phyloP scores from a whole-genome alignment of 495 filamentous ascomycete species.

The Geoglossum glabrum region DNA sequence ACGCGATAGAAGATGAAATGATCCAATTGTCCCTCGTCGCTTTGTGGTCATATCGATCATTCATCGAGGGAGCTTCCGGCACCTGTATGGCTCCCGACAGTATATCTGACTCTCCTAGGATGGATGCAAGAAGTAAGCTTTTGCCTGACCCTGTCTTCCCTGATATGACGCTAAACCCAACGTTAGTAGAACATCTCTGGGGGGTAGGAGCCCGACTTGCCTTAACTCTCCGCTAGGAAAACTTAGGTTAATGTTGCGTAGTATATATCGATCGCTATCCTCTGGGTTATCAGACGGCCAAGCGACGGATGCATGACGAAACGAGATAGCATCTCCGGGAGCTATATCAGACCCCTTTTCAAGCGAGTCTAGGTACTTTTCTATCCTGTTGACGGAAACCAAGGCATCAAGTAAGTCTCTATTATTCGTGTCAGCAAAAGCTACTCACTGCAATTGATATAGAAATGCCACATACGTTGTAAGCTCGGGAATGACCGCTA shows the following conservation, averaged over 20 bases:
- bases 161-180: slow-evolving; percentile 35
- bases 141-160: slow-evolving; percentile 51
- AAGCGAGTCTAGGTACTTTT: slow-evolving; percentile 44
- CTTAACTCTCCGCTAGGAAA: slow-evolving; percentile 44
- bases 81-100: slow-evolving; percentile 29
- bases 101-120: slow-evolving; percentile 44
- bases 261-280: slow-evolving; percentile 28
- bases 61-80: slow-evolving; percentile 23
- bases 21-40: slow-evolving; percentile 51
- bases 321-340: slow-evolving; percentile 36
- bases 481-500: slow-evolving; percentile 54
- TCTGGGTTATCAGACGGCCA: slow-evolving; percentile 50
- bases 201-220: background rate
- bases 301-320: slow-evolving; percentile 48
- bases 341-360: slow-evolving; percentile 41
- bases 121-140: slow-evolving; percentile 41
- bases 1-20: slow-evolving; percentile 45
- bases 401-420: slow-evolving; percentile 36
- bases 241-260: slow-evolving; percentile 38
- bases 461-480: slow-evolving; percentile 33
- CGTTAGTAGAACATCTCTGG: background rate
- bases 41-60: slow-evolving; percentile 30
- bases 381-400: slow-evolving; percentile 54
- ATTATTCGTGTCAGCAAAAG: background rate
- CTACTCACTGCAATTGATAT: background rate